These are phyloP conservation scores for Porphyrellus cyaneotinctus DNA, from an alignment of 768 basidiomycete genomes.

Conservation along the genomic window DNA sequence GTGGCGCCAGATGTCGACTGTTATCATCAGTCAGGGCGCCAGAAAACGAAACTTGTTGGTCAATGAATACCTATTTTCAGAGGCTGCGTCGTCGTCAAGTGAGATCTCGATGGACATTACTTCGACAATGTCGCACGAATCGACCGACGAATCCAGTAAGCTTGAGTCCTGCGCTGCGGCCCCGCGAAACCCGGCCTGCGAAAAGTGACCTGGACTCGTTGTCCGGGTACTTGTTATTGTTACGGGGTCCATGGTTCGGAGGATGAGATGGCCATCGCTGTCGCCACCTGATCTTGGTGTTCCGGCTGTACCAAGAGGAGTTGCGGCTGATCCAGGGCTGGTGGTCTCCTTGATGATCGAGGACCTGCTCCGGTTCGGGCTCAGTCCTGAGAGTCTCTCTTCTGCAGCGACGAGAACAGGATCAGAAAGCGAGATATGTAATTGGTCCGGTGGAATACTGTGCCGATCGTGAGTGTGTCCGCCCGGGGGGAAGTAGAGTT, in stretches of 20 bases:
- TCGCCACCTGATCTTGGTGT: background rate
- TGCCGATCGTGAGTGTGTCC: conserved; percentile 10
- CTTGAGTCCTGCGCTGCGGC: background rate
- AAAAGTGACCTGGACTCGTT: background rate
- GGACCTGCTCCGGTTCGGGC: background rate
- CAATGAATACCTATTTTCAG: conserved; percentile 12
- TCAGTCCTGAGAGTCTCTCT: conserved; percentile 1
- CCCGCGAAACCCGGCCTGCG: background rate
- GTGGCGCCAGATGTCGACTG: conserved; percentile 19
- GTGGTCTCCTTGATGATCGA: background rate
- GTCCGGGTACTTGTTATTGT: background rate
- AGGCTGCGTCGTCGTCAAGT: background rate
- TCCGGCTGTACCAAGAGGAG: background rate
- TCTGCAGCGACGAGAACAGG: conserved; percentile 22
- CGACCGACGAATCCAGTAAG: background rate
- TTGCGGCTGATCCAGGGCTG: background rate
- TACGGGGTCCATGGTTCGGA: background rate
- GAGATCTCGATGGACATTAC: conserved; percentile 1
- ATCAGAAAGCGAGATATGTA: conserved; percentile 22
- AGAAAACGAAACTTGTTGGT: background rate
- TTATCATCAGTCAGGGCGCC: background rate
- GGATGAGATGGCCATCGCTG: background rate
- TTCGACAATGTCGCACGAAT: conserved; percentile 8
- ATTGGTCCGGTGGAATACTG: conserved; percentile 9
- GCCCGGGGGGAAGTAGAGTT: conserved; percentile 13